Percentiles rank a stretch among this genome's conserved stretches.
Conservation (phyloP, 805 yeast genomes). For the Sungouiella blattae region DNA sequence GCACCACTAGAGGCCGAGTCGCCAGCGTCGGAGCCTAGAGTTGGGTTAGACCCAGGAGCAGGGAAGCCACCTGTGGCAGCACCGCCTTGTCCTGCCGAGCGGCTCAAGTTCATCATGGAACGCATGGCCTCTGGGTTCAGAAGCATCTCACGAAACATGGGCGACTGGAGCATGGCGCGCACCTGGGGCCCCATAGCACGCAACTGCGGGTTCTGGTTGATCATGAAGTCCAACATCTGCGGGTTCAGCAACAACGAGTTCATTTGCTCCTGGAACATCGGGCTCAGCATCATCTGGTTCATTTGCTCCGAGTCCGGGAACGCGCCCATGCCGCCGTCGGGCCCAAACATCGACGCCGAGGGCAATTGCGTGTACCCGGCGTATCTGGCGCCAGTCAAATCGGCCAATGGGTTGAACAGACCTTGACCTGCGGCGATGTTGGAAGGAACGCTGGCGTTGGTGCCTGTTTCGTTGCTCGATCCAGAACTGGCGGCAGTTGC, state of each 20-base stretch:
- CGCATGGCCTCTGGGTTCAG: conserved; percentile 84
- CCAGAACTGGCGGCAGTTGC: conserved; percentile 2
- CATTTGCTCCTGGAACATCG: conserved; percentile 78
- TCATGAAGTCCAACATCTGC: conserved; percentile 78
- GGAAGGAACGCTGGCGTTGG: conserved; percentile 51
- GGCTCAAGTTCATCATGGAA: conserved; percentile 73
- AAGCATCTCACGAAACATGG: conserved; percentile 66
- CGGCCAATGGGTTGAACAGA: conserved; percentile 86
- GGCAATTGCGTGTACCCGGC: conserved; percentile 93
- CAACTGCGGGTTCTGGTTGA: conserved; percentile 79
- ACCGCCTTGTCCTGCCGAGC: conserved; percentile 40
- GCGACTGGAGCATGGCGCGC: conserved; percentile 80
- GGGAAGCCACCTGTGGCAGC: conserved; percentile 23
- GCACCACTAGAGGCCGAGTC: conserved; percentile 3
- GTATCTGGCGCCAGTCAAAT: conserved; percentile 89
- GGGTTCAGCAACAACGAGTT: conserved; percentile 82
- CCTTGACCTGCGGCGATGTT: conserved; percentile 86
- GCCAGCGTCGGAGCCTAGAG: conserved; percentile 16
- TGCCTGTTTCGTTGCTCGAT: no score
- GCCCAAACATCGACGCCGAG: conserved; percentile 82
- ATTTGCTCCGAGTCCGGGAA: conserved; percentile 76
- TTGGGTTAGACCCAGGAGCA: conserved; percentile 39
- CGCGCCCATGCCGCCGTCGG: conserved; percentile 84
- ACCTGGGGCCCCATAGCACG: conserved; percentile 87
- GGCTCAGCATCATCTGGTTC: conserved; percentile 71